Base-by-base conservation (phyloP, 2,329 filamentous ascomycete genomes). In the Penicillium freii region DNA sequence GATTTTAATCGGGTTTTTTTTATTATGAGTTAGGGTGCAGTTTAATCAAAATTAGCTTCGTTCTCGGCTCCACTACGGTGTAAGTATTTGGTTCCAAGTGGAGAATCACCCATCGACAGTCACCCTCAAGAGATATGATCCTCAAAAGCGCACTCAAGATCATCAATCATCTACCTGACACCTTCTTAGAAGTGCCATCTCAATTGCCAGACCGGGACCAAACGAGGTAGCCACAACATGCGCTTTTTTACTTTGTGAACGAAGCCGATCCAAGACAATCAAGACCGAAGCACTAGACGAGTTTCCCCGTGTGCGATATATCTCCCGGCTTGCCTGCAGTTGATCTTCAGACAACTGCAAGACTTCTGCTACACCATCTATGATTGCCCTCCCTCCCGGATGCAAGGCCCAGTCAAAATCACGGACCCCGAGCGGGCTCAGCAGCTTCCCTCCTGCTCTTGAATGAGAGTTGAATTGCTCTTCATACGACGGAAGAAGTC, bases 321-420 rank as follows among this genome's bases (percentile, higher is more conserved):
- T 53, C 13, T 53, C 51, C 11, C 40, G 23, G 23, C 31, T 45
- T 45, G 21, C 23, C 9, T 38, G 40, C 7, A 53, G 42, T 21
- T 53, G 51, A 39, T 45, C 40, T n/a, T 46, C 23, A 4, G 27
- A 21, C 11, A 53, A 29, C 11, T n/a, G 19, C 9, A 53, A n/a
- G 6, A 39, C 21, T 11, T 43, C 5, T 17, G 15, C 17, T 27
- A 25, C 31, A 8, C 51, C 51, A 10, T 53, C 33, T 27, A 53
- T 45, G 5, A 53, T 53, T 10, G 51, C 23, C 17, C 4, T 19
- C 15, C 51, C 51, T 3, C 51, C 51, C 6, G 51, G 51, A 29
- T 53, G 51, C 23, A 53, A 31, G 11, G 51, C 51, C 51, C 51
- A 53, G 17, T 53, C 51, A 8, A 53, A 53, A 27, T 53, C 42